phyloP scores from a whole-genome alignment of 768 basidiomycete species.

The Trametes punicea region DNA sequence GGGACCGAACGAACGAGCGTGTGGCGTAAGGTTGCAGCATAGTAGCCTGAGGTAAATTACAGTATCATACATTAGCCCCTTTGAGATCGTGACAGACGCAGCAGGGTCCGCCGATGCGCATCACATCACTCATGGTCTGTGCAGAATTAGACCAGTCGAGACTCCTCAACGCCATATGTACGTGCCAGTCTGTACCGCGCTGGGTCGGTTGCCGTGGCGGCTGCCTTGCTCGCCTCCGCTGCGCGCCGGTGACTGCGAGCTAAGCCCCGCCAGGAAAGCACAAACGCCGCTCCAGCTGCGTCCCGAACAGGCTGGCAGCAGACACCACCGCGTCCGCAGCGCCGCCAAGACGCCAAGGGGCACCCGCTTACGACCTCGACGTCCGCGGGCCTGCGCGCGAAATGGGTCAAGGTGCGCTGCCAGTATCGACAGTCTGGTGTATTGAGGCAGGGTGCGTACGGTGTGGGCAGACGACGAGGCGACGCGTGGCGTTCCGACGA shows the following conservation, averaged over 20 bases:
- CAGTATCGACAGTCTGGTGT: too few species aligned
- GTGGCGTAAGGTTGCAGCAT: too few species aligned
- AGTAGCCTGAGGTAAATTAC: too few species aligned
- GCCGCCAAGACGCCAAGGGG: neutral
- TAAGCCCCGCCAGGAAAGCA: constrained; percentile 2
- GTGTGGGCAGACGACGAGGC: neutral
- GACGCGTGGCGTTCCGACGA: neutral
- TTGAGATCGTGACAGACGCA: neutral
- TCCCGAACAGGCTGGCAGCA: neutral
- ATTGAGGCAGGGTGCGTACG: too few species aligned
- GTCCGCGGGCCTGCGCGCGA: too few species aligned
- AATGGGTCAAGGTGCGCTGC: too few species aligned
- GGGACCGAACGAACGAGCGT: too few species aligned
- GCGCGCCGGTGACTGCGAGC: neutral
- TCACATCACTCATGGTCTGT: neutral
- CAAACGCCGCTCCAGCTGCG: constrained; percentile 8
- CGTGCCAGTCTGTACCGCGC: neutral
- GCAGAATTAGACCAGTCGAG: too few species aligned
- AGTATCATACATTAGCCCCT: too few species aligned
- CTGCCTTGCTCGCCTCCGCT: neutral
- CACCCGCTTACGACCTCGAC: too few species aligned
- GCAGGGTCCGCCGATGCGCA: neutral
- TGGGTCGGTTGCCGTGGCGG: neutral
- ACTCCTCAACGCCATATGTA: neutral
- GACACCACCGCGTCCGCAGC: neutral